phyloP scores from a whole-genome alignment of 768 basidiomycete genomes.

The Chlorophyllum brunneum region DNA sequence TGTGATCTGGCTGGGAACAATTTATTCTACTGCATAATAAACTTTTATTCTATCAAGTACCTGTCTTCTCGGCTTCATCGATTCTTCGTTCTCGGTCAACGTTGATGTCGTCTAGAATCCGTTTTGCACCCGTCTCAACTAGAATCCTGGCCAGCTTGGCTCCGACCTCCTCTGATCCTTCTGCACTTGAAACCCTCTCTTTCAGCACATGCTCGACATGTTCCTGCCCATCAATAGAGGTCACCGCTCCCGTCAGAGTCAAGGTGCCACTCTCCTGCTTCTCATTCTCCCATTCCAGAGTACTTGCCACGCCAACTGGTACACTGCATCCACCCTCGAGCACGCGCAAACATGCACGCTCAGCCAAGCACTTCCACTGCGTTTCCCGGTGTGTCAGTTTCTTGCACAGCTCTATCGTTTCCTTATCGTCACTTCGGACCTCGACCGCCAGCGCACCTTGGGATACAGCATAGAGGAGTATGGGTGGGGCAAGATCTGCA shows the following conservation, averaged over 20 bases:
- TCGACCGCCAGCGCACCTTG: conserved; percentile 93
- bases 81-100: conserved; percentile 52
- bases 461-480: conserved; percentile 84
- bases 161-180: conserved; percentile 71
- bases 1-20: conserved; percentile 28
- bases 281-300: conserved; percentile 30
- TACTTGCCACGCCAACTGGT: conserved; percentile 79
- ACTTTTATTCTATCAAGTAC: conserved; percentile 19
- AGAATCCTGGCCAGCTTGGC: conserved; percentile 59
- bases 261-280: conserved; percentile 28
- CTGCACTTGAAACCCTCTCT: conserved; percentile 43
- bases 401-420: conserved; percentile 59
- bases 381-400: conserved; percentile 75
- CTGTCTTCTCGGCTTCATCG: conserved; percentile 33
- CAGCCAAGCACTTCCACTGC: conserved; percentile 73
- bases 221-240: conserved; percentile 66
- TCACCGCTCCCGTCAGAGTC: conserved; percentile 77
- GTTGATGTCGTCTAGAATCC: conserved; percentile 84
- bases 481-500: conserved; percentile 66
- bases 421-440: conserved; percentile 63
- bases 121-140: conserved; percentile 66
- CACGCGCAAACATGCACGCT: conserved; percentile 83
- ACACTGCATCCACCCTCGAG: conserved; percentile 98
- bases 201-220: conserved; percentile 68
- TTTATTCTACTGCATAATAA: not conserved